Base-by-base conservation (phyloP, 2,329 filamentous ascomycete genomes). In the Calonectria hawksworthii region DNA sequence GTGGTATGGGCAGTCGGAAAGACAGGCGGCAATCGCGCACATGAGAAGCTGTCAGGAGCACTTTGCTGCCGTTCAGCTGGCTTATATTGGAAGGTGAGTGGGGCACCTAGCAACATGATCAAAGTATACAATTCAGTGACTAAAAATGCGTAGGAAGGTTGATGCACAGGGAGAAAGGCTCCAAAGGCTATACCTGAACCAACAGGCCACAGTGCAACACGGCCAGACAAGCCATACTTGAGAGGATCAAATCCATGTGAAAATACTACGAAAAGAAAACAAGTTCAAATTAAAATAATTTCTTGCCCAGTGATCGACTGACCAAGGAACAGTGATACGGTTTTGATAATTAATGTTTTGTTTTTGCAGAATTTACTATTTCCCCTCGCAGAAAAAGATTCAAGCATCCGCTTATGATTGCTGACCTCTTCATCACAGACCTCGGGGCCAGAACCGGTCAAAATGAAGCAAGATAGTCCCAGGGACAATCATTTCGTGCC, bases 261-360 rank as follows among this genome's bases (percentile, higher is more conserved):
- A n/a, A n/a, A n/a, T n/a, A n/a, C n/a, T n/a, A n/a, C n/a, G n/a
- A 4, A 44, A 8, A 11, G 23, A 11, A n/a, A n/a, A 14, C 18
- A 47, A 23, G 7, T 8, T 23, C 41, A 6, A n/a, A 3, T n/a
- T 7, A 0, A 10, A 11, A 3, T 0, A 6, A n/a, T 23, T n/a
- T 47, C 10, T 47, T 47, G n/a, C n/a, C 9, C 4, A 10, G 10
- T 47, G 4, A 23, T 47, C 13, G 8, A 47, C n/a, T 47, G n/a
- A n/a, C n/a, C 7, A 1, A 2, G 11, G 10, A 47, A 47, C 2
- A 23, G n/a, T 13, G 8, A 47, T 13, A 23, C 23, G 44, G 4
- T 11, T 47, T 47, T 47, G 18, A 44, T 47, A 47, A 47, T 47
- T 47, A 47, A 47, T 47, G 13, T 23, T 47, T 47, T 23, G 13